Conservation (phyloP, 495 filamentous ascomycete species). For the Aspergillus sparsus region DNA sequence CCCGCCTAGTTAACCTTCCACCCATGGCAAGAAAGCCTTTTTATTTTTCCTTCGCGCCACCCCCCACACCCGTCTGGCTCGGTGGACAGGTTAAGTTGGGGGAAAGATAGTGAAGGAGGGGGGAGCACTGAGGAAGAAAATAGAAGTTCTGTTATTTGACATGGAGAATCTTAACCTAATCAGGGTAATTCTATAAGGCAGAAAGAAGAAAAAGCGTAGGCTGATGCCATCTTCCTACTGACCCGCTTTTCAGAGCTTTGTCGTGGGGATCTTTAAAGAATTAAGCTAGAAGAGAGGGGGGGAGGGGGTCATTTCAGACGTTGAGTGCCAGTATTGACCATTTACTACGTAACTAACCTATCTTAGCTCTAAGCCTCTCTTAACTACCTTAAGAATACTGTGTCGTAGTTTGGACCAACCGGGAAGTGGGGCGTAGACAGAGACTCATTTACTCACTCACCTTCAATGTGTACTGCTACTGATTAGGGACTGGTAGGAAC, state of each 20-base stretch:
- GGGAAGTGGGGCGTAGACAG: constrained; percentile 26
- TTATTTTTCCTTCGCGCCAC: constrained; percentile 4
- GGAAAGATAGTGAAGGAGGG: no score
- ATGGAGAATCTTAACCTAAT: no score
- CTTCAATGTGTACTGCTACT: no score
- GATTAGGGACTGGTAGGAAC: constrained; percentile 1
- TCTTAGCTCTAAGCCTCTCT: neutral
- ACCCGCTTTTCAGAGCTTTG: no score
- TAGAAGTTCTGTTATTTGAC: neutral
- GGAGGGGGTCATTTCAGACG: no score
- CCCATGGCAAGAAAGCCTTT: neutral
- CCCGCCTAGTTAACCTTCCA: constrained; percentile 20
- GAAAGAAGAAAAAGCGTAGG: no score
- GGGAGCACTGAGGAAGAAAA: constrained; percentile 5
- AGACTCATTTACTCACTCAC: neutral
- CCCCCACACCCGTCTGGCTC: constrained; percentile 15
- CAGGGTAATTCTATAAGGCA: no score
- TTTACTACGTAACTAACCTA: neutral
- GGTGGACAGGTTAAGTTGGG: neutral
- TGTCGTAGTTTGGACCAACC: constrained; percentile 26
- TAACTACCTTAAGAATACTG: no score
- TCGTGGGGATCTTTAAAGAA: neutral
- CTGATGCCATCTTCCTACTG: no score
- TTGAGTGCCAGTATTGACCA: no score
- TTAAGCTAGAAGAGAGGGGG: neutral